Evolutionary conservation across 2,329 filamentous ascomycete genomes (phyloP).

Genomic region (Diatrype stigma): DNA sequence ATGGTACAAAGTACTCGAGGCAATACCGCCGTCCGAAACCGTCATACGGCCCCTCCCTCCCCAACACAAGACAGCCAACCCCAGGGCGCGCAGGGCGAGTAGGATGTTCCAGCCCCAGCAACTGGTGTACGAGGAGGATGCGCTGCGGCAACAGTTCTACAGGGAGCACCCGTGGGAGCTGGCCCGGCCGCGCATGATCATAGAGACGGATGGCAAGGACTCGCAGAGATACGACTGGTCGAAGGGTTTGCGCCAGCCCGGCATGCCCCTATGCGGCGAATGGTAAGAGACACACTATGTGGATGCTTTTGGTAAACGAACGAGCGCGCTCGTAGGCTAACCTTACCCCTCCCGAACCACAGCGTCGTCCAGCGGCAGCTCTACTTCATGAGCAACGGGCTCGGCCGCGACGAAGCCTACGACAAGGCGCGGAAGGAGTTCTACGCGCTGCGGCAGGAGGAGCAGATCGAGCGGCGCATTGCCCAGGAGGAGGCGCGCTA

Average conservation of each 20-base stretch:
- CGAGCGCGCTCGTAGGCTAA: background rate
- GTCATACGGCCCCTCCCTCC: slow-evolving; percentile 50
- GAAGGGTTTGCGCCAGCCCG: slow-evolving; percentile 65
- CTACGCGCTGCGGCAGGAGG: slow-evolving; percentile 75
- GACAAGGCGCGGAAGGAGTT: slow-evolving; percentile 86
- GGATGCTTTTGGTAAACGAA: slow-evolving; percentile 2
- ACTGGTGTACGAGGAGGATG: slow-evolving; percentile 80
- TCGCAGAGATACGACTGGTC: slow-evolving; percentile 75
- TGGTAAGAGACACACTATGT: slow-evolving; percentile 51
- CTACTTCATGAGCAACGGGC: slow-evolving; percentile 69
- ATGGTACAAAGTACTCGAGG: slow-evolving; percentile 49
- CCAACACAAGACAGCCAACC: slow-evolving; percentile 37
- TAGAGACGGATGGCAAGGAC: slow-evolving; percentile 85
- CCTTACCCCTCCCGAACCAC: slow-evolving; percentile 2
- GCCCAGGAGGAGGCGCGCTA: slow-evolving; percentile 82
- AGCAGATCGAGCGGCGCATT: slow-evolving; percentile 78
- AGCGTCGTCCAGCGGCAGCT: slow-evolving; percentile 92
- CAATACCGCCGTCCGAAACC: slow-evolving; percentile 55
- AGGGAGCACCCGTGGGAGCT: slow-evolving; percentile 96
- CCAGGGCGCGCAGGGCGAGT: slow-evolving; percentile 61
- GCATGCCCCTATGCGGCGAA: slow-evolving; percentile 77
- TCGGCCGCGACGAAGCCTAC: slow-evolving; percentile 69
- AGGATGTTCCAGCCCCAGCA: slow-evolving; percentile 75
- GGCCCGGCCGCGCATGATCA: slow-evolving; percentile 76
- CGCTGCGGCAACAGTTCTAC: slow-evolving; percentile 77